phyloP scores from a whole-genome alignment of 192 early-diverging fungal species.

The Dissophora globulifera region DNA sequence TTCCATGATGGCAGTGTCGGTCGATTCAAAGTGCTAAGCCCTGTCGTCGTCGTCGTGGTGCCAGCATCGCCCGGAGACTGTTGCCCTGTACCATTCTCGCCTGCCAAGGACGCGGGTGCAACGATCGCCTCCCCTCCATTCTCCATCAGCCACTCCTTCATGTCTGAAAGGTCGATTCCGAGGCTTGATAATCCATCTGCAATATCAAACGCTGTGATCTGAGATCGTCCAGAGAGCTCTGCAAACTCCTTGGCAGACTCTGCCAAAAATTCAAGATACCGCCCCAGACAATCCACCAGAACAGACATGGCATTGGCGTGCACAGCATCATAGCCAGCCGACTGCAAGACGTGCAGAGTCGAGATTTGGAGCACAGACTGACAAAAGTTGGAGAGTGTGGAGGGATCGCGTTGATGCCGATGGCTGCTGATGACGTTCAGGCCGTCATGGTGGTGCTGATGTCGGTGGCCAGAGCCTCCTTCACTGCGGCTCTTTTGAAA shows the following conservation, averaged over 20 bases:
- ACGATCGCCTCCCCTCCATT: slow-evolving; percentile 53
- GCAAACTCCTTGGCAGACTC: slow-evolving; percentile 59
- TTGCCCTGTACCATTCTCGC: background rate
- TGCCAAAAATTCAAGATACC: slow-evolving; percentile 59
- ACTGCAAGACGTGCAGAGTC: slow-evolving; percentile 61
- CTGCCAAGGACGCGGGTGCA: background rate
- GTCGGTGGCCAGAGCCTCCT: background rate
- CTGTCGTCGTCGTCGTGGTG: background rate
- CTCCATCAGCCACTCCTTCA: slow-evolving; percentile 59
- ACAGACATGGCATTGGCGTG: slow-evolving; percentile 54
- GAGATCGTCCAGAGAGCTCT: slow-evolving; percentile 56
- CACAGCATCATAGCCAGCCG: slow-evolving; percentile 65
- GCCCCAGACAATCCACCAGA: slow-evolving; percentile 62
- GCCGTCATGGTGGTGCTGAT: slow-evolving; percentile 13
- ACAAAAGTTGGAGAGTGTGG: slow-evolving; percentile 56
- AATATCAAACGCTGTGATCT: slow-evolving; percentile 57
- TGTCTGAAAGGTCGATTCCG: slow-evolving; percentile 47
- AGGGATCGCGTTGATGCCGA: slow-evolving; percentile 28
- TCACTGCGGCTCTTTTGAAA: slow-evolving; percentile 19
- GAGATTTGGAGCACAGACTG: slow-evolving; percentile 59
- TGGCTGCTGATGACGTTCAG: slow-evolving; percentile 25
- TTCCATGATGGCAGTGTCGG: slow-evolving; percentile 55
- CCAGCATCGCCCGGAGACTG: background rate
- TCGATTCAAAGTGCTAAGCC: slow-evolving; percentile 9
- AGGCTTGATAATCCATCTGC: slow-evolving; percentile 55